A percentile compares a stretch with the other conserved stretches of the same genome.
Conservation (phyloP, 2,329 filamentous ascomycete species). For the Ilyonectria mors-panacis region DNA sequence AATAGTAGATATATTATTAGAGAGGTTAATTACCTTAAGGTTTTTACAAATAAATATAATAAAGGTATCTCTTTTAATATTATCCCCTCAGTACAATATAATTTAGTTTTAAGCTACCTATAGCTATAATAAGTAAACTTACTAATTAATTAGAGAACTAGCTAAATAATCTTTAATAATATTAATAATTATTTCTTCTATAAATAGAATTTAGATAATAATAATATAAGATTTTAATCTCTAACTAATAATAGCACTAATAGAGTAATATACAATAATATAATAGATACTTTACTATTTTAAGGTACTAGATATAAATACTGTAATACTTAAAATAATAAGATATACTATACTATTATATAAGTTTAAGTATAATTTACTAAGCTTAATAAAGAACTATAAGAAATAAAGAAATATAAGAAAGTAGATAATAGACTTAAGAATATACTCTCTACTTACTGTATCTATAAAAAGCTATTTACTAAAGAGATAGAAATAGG, state of each 20-base stretch:
- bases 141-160: neutral
- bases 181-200: neutral
- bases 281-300: neutral
- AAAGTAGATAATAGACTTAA: too few species aligned
- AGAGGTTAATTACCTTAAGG: neutral
- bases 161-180: neutral
- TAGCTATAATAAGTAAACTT: neutral
- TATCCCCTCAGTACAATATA: neutral
- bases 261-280: neutral
- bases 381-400: too few species aligned
- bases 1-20: neutral
- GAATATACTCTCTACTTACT: too few species aligned
- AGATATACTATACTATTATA: too few species aligned
- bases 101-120: neutral
- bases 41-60: neutral
- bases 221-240: constrained; percentile 1
- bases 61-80: neutral
- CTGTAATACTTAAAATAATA: too few species aligned
- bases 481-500: too few species aligned
- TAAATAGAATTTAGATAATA: neutral
- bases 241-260: neutral
- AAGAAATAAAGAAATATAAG: too few species aligned
- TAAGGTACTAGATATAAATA: too few species aligned
- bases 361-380: too few species aligned
- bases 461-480: too few species aligned